Conservation (phyloP, 768 basidiomycete genomes). For the Phylloporus sp. region DNA sequence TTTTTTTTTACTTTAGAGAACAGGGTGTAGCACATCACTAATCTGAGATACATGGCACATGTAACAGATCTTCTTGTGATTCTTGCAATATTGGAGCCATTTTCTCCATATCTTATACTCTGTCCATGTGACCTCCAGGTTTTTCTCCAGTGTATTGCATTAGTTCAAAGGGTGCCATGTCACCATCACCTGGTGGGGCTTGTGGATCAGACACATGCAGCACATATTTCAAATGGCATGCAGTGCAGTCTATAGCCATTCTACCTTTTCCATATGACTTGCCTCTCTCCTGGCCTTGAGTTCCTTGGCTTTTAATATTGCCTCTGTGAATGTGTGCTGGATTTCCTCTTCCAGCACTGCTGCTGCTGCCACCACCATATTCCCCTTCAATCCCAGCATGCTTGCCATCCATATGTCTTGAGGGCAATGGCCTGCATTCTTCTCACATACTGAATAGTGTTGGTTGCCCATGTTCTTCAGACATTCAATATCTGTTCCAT, state of each 20-base stretch:
- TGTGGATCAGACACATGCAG: not conserved
- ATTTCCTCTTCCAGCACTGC: too few relatives aligned
- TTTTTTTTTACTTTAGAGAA: not conserved
- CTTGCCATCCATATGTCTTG: not conserved
- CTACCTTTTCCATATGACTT: too few relatives aligned
- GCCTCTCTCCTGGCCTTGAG: not conserved
- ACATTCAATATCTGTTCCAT: not conserved
- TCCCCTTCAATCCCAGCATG: not conserved
- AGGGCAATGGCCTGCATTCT: not conserved
- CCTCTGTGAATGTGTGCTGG: not conserved
- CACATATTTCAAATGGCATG: not conserved
- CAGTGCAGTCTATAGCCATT: not conserved
- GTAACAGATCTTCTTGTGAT: constrained; percentile 10
- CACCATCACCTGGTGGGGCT: fast-evolving
- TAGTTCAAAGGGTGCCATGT: not conserved
- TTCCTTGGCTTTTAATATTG: not conserved
- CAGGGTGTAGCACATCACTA: not conserved
- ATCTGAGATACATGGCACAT: constrained; percentile 7
- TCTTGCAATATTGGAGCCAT: not conserved
- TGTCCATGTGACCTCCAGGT: not conserved
- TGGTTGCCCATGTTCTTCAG: not conserved
- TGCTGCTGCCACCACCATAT: too few relatives aligned
- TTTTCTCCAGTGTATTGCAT: not conserved
- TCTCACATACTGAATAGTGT: not conserved
- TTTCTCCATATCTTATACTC: constrained; percentile 1